Evolutionary conservation across 192 early-diverging fungal genomes (phyloP).

Genomic region (Backusella psychrophila): DNA sequence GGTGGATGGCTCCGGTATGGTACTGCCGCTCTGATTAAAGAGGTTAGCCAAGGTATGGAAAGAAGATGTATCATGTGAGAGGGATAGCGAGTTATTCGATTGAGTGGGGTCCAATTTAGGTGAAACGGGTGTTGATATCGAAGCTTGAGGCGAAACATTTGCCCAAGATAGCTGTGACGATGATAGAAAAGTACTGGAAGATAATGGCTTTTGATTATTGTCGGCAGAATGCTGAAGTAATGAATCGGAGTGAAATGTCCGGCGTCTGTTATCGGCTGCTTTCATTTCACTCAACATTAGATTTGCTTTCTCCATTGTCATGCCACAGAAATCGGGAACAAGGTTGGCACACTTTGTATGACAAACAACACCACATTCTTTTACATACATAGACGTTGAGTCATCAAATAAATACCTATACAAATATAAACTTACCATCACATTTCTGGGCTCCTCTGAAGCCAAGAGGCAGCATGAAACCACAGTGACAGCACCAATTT

Average conservation of each 20-base stretch:
- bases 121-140: constrained; percentile 4
- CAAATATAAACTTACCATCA: constrained; percentile 34
- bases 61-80: neutral
- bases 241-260: constrained; percentile 5
- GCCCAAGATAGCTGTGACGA: neutral
- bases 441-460: constrained; percentile 58
- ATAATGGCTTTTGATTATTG: constrained; percentile 5
- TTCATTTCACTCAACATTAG: constrained; percentile 85
- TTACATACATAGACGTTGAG: neutral
- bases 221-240: neutral
- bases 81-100: neutral
- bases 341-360: constrained; percentile 82
- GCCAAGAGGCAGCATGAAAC: constrained; percentile 88
- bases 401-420: neutral
- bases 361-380: constrained; percentile 79
- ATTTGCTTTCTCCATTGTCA: constrained; percentile 82
- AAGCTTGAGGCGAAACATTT: neutral
- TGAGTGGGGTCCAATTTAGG: neutral
- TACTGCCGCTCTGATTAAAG: neutral
- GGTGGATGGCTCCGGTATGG: neutral
- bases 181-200: neutral
- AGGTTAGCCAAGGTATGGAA: neutral
- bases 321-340: constrained; percentile 92
- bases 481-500: constrained; percentile 98
- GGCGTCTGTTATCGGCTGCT: constrained; percentile 38